A percentile compares a stretch with the other conserved stretches of the same genome.
Conservation (phyloP, 75 land plant genomes). For the Pinus taeda region DNA sequence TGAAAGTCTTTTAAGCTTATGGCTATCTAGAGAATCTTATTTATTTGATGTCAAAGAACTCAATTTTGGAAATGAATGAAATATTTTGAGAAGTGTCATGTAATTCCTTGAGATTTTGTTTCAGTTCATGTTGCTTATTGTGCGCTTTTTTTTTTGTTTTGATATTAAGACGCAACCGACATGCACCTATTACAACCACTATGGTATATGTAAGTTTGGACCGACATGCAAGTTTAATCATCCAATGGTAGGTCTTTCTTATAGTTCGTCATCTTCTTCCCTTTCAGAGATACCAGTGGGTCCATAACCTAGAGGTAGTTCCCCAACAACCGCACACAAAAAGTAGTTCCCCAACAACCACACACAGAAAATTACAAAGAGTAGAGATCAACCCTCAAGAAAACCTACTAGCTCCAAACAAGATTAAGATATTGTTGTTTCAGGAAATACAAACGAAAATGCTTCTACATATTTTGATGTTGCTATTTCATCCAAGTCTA, state of each 20-base stretch:
- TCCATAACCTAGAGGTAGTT: constrained; percentile 1
- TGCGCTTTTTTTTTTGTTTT: not conserved
- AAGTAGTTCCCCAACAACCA: constrained; percentile 1
- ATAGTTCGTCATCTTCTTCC: constrained; percentile 39
- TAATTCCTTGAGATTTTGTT: too few species aligned
- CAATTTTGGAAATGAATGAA: not conserved
- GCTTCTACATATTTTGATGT: not conserved
- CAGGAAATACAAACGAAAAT: not conserved
- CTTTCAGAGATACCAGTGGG: constrained; percentile 34
- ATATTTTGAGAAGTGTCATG: too few species aligned
- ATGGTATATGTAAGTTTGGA: constrained; percentile 36
- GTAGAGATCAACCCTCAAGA: not conserved
- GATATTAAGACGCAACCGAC: constrained; percentile 45
- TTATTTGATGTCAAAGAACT: not conserved
- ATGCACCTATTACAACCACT: constrained; percentile 24
- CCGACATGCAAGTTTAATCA: constrained; percentile 84
- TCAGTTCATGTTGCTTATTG: not conserved
- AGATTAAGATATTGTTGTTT: not conserved
- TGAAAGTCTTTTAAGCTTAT: not conserved
- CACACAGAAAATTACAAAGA: not conserved
- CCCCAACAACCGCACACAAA: not conserved
- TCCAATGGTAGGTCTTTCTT: constrained; percentile 29
- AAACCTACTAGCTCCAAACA: not conserved
- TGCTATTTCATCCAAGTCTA: not conserved
- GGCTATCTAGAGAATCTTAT: not conserved